phyloP scores from a whole-genome alignment of 2,329 filamentous ascomycete species.

The Helminthosporium solani region DNA sequence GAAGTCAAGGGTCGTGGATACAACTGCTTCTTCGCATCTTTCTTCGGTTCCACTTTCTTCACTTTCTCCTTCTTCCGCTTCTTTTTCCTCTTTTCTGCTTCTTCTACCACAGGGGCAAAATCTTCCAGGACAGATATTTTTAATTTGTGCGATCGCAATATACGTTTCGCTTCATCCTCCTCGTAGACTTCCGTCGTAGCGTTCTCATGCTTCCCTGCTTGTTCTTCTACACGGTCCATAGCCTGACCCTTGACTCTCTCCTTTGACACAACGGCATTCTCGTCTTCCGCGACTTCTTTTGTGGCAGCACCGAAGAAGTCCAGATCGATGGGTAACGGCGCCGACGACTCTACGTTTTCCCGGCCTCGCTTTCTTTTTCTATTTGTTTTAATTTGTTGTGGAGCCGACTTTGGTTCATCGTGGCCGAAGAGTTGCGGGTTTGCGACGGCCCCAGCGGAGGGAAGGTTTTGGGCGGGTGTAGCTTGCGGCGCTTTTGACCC shows the following conservation, averaged over 20 bases:
- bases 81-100: constrained; percentile 52
- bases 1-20: constrained; percentile 77
- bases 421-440: constrained; percentile 68
- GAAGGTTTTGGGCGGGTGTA: constrained; percentile 51
- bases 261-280: constrained; percentile 8
- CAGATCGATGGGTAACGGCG: constrained; percentile 36
- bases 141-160: constrained; percentile 77
- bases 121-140: constrained; percentile 75
- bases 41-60: constrained; percentile 42
- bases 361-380: constrained; percentile 48
- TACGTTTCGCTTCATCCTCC: constrained; percentile 70
- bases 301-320: constrained; percentile 46
- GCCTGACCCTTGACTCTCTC: constrained; percentile 19
- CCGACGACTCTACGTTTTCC: constrained; percentile 11
- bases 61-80: constrained; percentile 52
- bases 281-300: constrained; percentile 10
- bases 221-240: background rate
- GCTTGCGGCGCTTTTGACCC: constrained; percentile 60
- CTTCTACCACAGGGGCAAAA: constrained; percentile 41
- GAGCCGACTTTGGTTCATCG: constrained; percentile 43
- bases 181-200: constrained; percentile 49
- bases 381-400: constrained; percentile 20
- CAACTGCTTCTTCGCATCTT: constrained; percentile 61
- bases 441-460: constrained; percentile 63
- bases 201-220: constrained; percentile 5